Base-by-base conservation (phyloP, 2,329 filamentous ascomycete genomes). In the Acephala macrosclerotiorum region DNA sequence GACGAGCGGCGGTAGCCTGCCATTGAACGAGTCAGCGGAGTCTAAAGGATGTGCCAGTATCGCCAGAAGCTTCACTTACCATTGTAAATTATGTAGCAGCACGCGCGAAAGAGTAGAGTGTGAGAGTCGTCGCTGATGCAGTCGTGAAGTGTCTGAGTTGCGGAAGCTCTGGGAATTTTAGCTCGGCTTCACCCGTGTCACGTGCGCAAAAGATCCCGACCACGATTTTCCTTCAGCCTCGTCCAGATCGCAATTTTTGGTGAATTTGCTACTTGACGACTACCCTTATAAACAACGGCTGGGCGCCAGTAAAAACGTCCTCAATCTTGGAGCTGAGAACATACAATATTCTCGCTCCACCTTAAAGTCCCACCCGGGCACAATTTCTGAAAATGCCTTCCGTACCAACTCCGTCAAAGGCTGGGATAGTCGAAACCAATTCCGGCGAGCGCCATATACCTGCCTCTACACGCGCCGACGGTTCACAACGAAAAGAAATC, bases 401-500 rank as follows among this genome's bases (percentile, higher is more conserved):
- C 14, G 74, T 78, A 53, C 72, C 74, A 64, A 76, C 77, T 67
- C 80, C 85, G 45, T 83, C 87, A 64, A 89, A 86, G 59, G 83
- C 92, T 47, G 92, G 92, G 72, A 95, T 95, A 76, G 90, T 90
- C 60, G 90, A 94, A 77, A 86, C 89, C 59, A 78, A 79, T 69
- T 92, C 88, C 72, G 96, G 96, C 76, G 88, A 94, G 76, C 92
- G 94, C 53, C 90, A 94, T 73, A 98, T 99, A 65, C 96, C 96
- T 29, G 87, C 94, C 51, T 98, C 95, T 0, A 83, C 88, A 51
- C 91, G 96, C 62, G 82, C 96, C 26, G 96, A 99, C 77, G 96
- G 96, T 65, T 93, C 91, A 59, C 92, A 92, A n/a, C 89, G 96
- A 64, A 96, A 92, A 76, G 95, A 97, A 75, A 98, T 98, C 77